These are phyloP conservation scores for Calocera cornea DNA, from an alignment of 768 basidiomycete species.

Conservation along the genomic window DNA sequence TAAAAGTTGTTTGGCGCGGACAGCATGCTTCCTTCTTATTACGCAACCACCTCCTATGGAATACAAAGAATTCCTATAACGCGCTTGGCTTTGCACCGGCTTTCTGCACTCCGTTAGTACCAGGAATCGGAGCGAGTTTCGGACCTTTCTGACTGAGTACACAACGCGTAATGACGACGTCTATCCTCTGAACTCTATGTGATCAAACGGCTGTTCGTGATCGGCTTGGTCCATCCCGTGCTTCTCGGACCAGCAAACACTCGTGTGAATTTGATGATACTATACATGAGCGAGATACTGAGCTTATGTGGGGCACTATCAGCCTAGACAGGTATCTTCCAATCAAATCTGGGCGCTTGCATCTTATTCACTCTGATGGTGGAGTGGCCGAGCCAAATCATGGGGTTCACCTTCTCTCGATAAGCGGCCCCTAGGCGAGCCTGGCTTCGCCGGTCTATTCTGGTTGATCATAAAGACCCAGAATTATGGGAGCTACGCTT, in stretches of 20 bases:
- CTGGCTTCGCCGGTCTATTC: not conserved
- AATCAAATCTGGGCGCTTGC: not conserved
- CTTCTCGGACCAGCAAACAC: not conserved
- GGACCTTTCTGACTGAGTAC: not conserved
- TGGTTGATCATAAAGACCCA: not conserved
- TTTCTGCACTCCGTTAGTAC: not conserved
- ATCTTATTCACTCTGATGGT: not conserved
- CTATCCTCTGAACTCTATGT: not conserved
- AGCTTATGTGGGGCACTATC: not conserved
- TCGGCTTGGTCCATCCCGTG: not conserved
- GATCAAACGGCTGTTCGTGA: not conserved
- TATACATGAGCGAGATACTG: not conserved
- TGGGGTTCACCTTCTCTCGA: not conserved
- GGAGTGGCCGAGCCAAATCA: not conserved
- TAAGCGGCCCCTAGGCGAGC: not conserved
- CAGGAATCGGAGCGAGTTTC: not conserved
- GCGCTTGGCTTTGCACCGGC: conserved; percentile 1
- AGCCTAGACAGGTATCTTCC: not conserved
- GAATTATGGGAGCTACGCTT: not conserved
- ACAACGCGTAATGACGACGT: not conserved
- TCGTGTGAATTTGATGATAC: not conserved
- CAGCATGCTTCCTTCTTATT: not conserved
- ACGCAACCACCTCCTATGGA: not conserved
- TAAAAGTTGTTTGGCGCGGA: not conserved
- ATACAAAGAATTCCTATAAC: not conserved